phyloP scores from a whole-genome alignment of 257 asterid species.

The Solanum clarkiae region DNA sequence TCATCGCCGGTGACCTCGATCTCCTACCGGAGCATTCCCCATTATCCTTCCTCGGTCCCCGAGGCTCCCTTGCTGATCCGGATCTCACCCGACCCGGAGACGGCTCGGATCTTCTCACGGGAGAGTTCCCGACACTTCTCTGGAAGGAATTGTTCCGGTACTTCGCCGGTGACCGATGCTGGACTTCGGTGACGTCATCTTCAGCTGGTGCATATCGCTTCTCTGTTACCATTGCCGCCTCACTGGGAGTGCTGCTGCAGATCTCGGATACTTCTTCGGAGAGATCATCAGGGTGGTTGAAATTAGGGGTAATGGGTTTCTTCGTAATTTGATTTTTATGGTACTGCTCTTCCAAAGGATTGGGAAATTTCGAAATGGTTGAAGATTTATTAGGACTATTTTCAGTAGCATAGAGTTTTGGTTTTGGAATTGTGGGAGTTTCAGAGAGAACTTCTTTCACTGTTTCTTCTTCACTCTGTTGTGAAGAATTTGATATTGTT shows the following conservation, averaged over 20 bases:
- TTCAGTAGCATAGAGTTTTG: neutral
- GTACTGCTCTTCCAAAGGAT: neutral
- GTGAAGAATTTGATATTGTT: neutral
- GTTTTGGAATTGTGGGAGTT: neutral
- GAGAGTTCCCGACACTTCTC: conserved; percentile 30
- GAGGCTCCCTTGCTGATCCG: conserved; percentile 5
- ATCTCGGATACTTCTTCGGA: conserved; percentile 18
- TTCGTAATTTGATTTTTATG: neutral
- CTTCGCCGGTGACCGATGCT: conserved; percentile 45
- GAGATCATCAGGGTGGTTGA: neutral
- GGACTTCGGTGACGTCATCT: conserved; percentile 4
- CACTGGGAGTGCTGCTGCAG: conserved; percentile 16
- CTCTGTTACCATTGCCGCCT: neutral
- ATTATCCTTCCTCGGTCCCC: conserved; percentile 12
- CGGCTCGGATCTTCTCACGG: conserved; percentile 33
- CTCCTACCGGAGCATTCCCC: conserved; percentile 56
- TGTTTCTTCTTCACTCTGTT: conserved; percentile 2
- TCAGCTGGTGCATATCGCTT: conserved; percentile 6
- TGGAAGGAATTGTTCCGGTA: conserved; percentile 15
- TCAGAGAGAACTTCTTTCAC: conserved; percentile 8
- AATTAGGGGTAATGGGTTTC: neutral
- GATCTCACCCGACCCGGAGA: conserved; percentile 39
- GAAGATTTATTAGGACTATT: neutral
- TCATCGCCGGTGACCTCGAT: conserved; percentile 56
- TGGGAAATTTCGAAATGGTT: neutral